Evolutionary conservation across 192 early-diverging fungal genomes (phyloP).

Genomic region (Mortierella hygrophila): DNA sequence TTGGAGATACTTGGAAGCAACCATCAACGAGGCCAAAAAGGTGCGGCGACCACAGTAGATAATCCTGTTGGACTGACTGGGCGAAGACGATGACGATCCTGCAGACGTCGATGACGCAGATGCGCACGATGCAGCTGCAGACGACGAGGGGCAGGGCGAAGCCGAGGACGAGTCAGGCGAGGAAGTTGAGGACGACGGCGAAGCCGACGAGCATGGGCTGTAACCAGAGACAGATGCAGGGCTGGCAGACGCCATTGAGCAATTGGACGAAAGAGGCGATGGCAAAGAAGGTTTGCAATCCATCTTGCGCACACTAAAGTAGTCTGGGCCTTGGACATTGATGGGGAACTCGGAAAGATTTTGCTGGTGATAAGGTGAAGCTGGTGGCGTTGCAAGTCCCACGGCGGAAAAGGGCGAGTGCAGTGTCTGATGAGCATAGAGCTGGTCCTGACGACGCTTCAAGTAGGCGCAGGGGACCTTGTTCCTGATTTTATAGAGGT

Average conservation of each 20-base stretch:
- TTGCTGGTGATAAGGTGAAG: conserved; percentile 40
- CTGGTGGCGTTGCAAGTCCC: conserved; percentile 42
- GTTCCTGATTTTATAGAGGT: conserved; percentile 69
- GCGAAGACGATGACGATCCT: conserved; percentile 15
- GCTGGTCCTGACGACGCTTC: conserved; percentile 46
- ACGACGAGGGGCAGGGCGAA: conserved; percentile 35
- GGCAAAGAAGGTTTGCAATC: conserved; percentile 21
- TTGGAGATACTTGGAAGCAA: conserved; percentile 89
- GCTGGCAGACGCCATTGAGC: conserved; percentile 39
- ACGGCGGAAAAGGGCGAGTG: conserved; percentile 6
- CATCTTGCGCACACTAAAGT: conserved; percentile 29
- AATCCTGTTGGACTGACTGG: conserved; percentile 45
- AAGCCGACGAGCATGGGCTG: conserved; percentile 25
- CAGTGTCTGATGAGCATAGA: conserved; percentile 16
- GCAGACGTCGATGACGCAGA: conserved; percentile 1
- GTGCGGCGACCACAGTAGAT: conserved; percentile 82
- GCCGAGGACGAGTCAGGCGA: conserved; percentile 30
- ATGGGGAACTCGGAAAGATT: conserved; percentile 18
- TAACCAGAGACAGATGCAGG: conserved; percentile 33
- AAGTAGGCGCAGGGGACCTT: conserved; percentile 47
- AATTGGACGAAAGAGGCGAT: conserved; percentile 43
- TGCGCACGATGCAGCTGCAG: background rate
- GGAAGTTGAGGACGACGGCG: conserved; percentile 24
- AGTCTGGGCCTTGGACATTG: conserved; percentile 26
- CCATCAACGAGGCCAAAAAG: conserved; percentile 86